Conservation (phyloP, 768 basidiomycete species). For the Termitomyces heimii region DNA sequence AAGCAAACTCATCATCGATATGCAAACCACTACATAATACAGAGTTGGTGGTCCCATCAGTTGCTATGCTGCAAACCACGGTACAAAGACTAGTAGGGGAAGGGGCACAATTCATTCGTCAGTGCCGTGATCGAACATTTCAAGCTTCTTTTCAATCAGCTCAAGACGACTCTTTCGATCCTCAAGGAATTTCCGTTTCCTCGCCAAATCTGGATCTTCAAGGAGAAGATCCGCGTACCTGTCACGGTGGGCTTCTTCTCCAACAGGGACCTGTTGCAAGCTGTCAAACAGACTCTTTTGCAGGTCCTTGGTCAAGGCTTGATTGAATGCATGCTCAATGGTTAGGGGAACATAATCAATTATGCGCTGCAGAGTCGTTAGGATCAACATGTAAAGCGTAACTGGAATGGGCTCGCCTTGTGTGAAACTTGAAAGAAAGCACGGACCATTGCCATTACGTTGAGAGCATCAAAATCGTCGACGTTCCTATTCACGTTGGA, state of each 20-base stretch:
- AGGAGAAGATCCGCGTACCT: constrained; percentile 24
- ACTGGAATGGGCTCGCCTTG: constrained; percentile 29
- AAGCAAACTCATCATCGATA: background rate
- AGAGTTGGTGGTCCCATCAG: background rate
- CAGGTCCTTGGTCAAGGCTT: constrained; percentile 28
- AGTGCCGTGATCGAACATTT: constrained; percentile 11
- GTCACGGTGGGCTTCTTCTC: constrained; percentile 5
- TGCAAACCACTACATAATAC: background rate
- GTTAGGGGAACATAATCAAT: constrained; percentile 47
- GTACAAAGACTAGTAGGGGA: background rate
- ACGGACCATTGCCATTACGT: constrained; percentile 47
- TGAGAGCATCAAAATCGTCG: constrained; percentile 32
- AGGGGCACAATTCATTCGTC: background rate
- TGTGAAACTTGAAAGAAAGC: constrained; percentile 53
- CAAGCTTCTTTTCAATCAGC: constrained; percentile 27
- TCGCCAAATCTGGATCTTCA: constrained; percentile 32
- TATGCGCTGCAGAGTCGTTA: constrained; percentile 33
- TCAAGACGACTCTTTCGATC: constrained; percentile 12
- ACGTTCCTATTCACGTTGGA: background rate
- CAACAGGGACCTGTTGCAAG: constrained; percentile 9
- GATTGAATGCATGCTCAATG: constrained; percentile 41
- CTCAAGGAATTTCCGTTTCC: constrained; percentile 23
- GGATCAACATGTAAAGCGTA: background rate
- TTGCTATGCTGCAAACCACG: background rate
- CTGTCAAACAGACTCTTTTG: constrained; percentile 29